A percentile compares a stretch with the other conserved stretches of the same genome.
phyloP scores from a whole-genome alignment of 495 filamentous ascomycete species.

The Evernia prunastri region DNA sequence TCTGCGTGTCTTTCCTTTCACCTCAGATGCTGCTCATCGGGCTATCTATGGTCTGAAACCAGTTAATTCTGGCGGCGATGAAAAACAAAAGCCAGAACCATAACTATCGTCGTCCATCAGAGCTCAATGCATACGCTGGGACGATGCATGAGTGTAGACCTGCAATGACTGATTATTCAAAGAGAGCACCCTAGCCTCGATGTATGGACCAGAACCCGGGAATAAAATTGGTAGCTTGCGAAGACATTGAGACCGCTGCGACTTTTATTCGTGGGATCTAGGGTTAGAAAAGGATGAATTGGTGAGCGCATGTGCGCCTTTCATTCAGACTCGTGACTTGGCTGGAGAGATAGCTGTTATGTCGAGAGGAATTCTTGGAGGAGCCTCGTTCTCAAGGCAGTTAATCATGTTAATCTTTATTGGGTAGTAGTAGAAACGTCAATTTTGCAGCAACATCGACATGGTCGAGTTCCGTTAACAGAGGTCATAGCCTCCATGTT shows the following conservation, averaged over 20 bases:
- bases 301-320: neutral
- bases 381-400: neutral
- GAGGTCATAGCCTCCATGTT: neutral
- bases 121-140: neutral
- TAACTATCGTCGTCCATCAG: neutral
- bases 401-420: neutral
- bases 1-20: neutral
- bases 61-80: neutral
- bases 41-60: neutral
- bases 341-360: neutral
- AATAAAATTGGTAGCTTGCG: neutral
- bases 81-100: neutral
- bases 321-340: neutral
- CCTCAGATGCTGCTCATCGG: neutral
- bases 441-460: neutral
- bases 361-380: neutral
- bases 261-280: neutral
- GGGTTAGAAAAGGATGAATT: neutral
- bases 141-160: neutral
- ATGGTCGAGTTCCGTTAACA: neutral
- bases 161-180: neutral
- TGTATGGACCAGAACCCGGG: neutral
- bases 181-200: neutral
- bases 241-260: neutral
- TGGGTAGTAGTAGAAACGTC: neutral